Conservation (phyloP, 139 green algal genomes). For the Closterium sp. region DNA sequence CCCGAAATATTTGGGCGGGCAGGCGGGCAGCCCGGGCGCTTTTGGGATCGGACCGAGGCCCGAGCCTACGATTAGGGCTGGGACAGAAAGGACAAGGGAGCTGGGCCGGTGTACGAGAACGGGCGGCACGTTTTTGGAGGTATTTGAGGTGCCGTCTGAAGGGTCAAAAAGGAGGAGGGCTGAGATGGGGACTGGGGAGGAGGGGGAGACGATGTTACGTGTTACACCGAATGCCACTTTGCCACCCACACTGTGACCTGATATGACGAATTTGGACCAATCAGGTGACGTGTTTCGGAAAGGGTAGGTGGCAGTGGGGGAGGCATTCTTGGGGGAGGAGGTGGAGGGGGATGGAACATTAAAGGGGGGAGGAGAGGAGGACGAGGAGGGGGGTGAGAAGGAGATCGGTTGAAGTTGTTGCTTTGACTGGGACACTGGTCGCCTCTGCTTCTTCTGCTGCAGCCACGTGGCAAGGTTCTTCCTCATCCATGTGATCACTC, state of each 20-base stretch:
- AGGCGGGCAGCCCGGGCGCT: neutral
- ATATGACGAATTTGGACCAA: slow-evolving; percentile 14
- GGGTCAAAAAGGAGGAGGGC: slow-evolving; percentile 9
- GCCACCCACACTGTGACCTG: slow-evolving; percentile 3
- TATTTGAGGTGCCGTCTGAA: slow-evolving; percentile 1
- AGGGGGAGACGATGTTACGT: neutral
- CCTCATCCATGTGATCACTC: neutral
- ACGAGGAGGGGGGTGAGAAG: neutral
- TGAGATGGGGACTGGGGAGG: neutral
- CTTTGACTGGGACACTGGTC: neutral
- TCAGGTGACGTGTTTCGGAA: neutral
- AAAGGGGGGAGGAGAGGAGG: neutral
- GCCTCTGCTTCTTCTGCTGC: neutral
- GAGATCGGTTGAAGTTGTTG: neutral
- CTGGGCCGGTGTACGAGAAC: neutral
- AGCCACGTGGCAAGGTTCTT: neutral
- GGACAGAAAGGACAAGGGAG: neutral
- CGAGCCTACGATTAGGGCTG: slow-evolving; percentile 11
- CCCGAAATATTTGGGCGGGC: slow-evolving; percentile 11
- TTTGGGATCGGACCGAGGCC: slow-evolving; percentile 1
- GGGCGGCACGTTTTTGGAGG: neutral
- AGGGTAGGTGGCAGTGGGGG: neutral
- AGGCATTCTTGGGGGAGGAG: neutral
- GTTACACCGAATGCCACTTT: slow-evolving; percentile 21
- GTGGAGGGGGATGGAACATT: neutral